Percentiles rank a stretch among this genome's conserved stretches.
Conservation (phyloP, 352 stramenopile genomes). For the Globisporangium radiosum region DNA sequence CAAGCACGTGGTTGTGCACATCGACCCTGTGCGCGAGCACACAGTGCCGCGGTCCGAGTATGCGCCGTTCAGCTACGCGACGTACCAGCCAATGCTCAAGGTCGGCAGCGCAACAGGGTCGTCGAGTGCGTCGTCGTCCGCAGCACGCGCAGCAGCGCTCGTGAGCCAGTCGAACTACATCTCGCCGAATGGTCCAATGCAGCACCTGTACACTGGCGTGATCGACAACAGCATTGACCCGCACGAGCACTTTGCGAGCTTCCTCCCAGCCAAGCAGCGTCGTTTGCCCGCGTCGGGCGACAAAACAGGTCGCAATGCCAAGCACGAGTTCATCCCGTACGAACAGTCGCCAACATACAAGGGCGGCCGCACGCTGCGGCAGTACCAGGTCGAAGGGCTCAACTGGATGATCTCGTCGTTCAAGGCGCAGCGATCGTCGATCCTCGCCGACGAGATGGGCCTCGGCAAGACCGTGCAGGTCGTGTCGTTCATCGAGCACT, state of each 20-base stretch:
- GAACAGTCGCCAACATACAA: conserved; percentile 87
- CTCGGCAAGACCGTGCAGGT: conserved; percentile 95
- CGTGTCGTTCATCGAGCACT: conserved; percentile 89
- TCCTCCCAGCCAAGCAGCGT: conserved; percentile 45
- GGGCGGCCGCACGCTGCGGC: conserved; percentile 67
- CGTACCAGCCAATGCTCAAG: conserved; percentile 54
- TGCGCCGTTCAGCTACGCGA: conserved; percentile 66
- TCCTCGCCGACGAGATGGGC: conserved; percentile 91
- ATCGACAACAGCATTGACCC: conserved; percentile 89
- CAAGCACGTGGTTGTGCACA: conserved; percentile 41
- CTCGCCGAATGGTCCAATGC: conserved; percentile 76
- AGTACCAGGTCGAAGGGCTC: conserved; percentile 83
- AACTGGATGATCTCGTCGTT: conserved; percentile 89
- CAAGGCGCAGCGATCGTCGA: conserved; percentile 83
- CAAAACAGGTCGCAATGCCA: conserved; percentile 8
- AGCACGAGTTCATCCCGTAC: conserved; percentile 84
- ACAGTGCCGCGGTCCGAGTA: conserved; percentile 40
- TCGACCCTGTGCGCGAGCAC: conserved; percentile 29
- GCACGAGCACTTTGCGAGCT: conserved; percentile 86
- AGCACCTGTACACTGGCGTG: conserved; percentile 80
- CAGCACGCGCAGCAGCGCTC: conserved; percentile 20
- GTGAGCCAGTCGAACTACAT: conserved; percentile 57
- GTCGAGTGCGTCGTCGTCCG: conserved; percentile 10
- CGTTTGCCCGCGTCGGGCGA: conserved; percentile 11
- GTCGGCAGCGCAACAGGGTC: conserved; percentile 26